Conservation (phyloP, 192 early-diverging fungal species). For the Backusella macrospora region DNA sequence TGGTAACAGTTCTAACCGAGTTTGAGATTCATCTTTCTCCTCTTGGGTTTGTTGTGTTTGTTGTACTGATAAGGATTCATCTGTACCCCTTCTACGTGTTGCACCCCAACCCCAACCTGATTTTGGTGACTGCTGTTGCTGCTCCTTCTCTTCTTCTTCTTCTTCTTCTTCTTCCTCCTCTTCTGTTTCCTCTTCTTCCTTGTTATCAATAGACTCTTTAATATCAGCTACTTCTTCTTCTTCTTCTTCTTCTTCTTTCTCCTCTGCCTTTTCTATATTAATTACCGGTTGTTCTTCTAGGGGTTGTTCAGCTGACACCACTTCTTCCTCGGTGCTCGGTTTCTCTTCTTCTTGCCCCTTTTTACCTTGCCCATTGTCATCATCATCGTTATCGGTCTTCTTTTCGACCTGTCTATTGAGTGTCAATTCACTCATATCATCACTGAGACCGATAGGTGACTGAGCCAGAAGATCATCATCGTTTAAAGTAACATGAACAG, state of each 20-base stretch:
- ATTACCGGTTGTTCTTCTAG: background rate
- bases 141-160: background rate
- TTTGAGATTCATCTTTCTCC: background rate
- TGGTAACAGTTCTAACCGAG: constrained; percentile 37
- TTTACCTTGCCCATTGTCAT: background rate
- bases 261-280: background rate
- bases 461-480: background rate
- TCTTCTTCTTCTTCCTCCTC: background rate
- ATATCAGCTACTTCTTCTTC: background rate
- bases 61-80: background rate
- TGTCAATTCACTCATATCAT: background rate
- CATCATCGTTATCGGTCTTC: background rate
- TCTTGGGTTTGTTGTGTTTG: background rate
- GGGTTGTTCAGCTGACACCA: background rate
- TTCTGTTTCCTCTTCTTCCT: background rate
- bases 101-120: constrained; percentile 14
- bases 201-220: too few species aligned
- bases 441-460: background rate
- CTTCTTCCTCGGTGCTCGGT: background rate
- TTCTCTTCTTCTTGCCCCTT: background rate
- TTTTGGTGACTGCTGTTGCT: background rate
- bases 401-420: background rate
- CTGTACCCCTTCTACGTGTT: background rate
- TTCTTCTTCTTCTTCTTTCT: background rate
- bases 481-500: background rate